Base-by-base conservation (phyloP, 2,329 filamentous ascomycete species). In the Clarireedia monteithiana region DNA sequence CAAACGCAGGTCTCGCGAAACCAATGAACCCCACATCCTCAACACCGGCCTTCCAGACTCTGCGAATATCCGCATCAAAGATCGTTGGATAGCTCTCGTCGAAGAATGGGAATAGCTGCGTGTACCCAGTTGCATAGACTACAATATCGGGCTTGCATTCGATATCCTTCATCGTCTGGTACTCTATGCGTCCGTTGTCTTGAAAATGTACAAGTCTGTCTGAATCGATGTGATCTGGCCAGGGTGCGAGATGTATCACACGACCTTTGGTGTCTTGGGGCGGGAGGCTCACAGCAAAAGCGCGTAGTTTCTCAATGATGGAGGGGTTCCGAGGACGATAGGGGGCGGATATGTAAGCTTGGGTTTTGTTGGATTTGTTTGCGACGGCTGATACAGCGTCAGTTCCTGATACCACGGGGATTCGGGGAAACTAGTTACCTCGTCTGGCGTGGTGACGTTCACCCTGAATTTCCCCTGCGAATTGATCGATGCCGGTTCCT, bases 31-130 rank as follows among this genome's bases (percentile, higher is more conserved):
- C 74, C 0, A 77, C 60, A 0, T 69, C 68, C 1, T 73, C 66
- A 36, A 75, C 70, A 3, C 65, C 66, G 3, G 63, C 54, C 26
- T 67, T 70, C 65, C 82, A 83, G 48, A 85, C 72, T 17, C 76
- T 72, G n/a, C 79, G 75, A 14, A 82, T 75, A 58, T 77, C 74
- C 20, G 74, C 68, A 48, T 81, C 74, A 48, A 74, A 67, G 6
- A 77, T 74, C 5, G 67, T 70, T 0, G 77, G 74, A 53, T 75
- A 76, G 1, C 62, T 62, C 0, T 62, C 58, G 14, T 67, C 62
- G 7, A 78, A 63, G 60, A 77, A 78, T 0, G 62, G 63, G 47
- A 78, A 76, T 2, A 66, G 63, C 24, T 72, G 70, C 0, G 63
- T 65, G 60, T 79, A 80, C 0, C 77, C 77, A 0, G 77, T 79